A percentile compares a stretch with the other conserved stretches of the same genome.
Evolutionary conservation across 305 asterid species (phyloP).

Genomic region (Fraxinus sp.): DNA sequence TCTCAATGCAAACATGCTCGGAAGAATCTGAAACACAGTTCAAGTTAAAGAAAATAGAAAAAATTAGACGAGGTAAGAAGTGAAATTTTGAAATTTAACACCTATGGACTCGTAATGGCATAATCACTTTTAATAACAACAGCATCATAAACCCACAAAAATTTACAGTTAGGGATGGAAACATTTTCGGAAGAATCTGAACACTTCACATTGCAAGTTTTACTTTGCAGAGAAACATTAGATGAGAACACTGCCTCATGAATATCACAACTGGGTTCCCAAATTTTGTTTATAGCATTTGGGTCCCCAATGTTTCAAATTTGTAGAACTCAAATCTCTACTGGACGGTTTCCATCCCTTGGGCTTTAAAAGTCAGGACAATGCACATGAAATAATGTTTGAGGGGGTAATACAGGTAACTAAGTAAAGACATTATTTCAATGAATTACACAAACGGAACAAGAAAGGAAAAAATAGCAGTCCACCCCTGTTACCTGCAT

Average conservation of each 20-base stretch:
- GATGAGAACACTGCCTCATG: not conserved
- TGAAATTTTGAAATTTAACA: not conserved
- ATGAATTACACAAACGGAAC: too few relatives aligned
- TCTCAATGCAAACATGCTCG: conserved; percentile 74
- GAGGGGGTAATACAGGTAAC: too few relatives aligned
- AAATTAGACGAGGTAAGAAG: not conserved
- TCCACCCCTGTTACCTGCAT: too few relatives aligned
- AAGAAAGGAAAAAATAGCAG: too few relatives aligned
- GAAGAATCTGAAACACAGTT: conserved; percentile 70
- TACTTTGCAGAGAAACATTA: not conserved
- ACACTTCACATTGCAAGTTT: not conserved
- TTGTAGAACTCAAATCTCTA: not conserved
- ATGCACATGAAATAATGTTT: too few relatives aligned
- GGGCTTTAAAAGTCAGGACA: not conserved
- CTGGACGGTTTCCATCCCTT: not conserved
- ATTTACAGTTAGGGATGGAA: conserved; percentile 76
- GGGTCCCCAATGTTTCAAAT: not conserved
- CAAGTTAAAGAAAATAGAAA: not conserved
- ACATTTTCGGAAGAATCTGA: conserved; percentile 81
- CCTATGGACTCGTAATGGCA: not conserved
- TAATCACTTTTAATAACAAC: conserved; percentile 67
- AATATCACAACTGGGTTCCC: not conserved
- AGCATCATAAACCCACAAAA: conserved; percentile 68
- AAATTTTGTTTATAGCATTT: too few relatives aligned
- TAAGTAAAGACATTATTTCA: too few relatives aligned